Evolutionary conservation across 2,329 filamentous ascomycete species (phyloP).

Genomic region (Botrytis sinoallii): DNA sequence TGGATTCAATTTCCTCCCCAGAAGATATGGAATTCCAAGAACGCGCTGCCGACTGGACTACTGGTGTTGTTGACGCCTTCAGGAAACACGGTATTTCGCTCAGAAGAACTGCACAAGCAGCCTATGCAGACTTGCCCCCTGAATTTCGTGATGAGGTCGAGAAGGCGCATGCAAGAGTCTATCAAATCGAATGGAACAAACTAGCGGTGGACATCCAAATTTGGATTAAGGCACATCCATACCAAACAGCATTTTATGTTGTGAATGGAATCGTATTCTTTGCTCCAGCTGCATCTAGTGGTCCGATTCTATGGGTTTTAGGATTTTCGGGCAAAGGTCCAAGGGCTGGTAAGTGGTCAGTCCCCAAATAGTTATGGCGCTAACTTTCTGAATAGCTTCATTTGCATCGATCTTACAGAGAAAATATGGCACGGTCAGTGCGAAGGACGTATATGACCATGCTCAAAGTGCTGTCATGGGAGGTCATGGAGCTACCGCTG

Average conservation of each 20-base stretch:
- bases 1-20: not conserved
- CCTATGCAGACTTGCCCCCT: not conserved
- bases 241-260: not conserved
- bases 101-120: not conserved
- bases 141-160: not conserved
- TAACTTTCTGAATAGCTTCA: not conserved
- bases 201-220: not conserved
- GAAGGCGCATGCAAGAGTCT: not conserved
- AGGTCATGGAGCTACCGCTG: not conserved
- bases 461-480: constrained; percentile 1
- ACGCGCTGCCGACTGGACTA: not conserved
- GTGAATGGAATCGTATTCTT: constrained; percentile 9
- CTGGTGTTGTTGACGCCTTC: not conserved
- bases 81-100: not conserved
- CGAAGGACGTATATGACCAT: not conserved
- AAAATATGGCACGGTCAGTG: not conserved
- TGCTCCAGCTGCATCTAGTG: not conserved
- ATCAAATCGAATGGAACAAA: not conserved
- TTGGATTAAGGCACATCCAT: constrained; percentile 1
- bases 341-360: not conserved
- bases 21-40: not conserved
- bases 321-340: not conserved
- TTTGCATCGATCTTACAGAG: not conserved
- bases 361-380: not conserved
- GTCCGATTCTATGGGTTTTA: not conserved